Evolutionary conservation across 441 rosid genomes (phyloP).

Genomic region (Metrosideros polymorpha): DNA sequence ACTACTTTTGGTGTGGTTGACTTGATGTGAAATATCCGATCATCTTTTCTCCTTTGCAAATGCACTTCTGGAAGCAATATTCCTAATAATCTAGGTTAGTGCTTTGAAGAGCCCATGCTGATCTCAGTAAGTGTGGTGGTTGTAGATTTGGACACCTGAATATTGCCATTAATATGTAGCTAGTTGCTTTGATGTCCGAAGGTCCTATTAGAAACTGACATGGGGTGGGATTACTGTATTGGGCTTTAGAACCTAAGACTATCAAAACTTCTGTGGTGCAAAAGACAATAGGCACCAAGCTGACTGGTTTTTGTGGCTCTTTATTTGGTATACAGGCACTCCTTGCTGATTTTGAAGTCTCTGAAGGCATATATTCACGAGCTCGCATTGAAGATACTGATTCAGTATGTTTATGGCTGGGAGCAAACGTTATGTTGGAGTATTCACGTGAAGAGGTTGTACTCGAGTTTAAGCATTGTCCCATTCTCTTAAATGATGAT

Average conservation of each 20-base stretch:
- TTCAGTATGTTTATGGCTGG: constrained; percentile 93
- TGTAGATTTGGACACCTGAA: neutral
- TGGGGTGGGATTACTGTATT: neutral
- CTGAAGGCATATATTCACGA: constrained; percentile 55
- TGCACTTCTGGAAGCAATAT: neutral
- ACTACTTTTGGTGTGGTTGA: neutral
- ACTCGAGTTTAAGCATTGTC: neutral
- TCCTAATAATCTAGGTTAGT: neutral
- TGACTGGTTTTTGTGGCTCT: neutral
- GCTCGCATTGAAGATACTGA: constrained; percentile 53
- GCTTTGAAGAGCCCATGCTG: neutral
- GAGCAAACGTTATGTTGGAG: constrained; percentile 99
- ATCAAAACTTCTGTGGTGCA: neutral
- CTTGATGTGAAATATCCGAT: neutral
- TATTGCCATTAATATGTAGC: neutral
- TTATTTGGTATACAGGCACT: constrained; percentile 40
- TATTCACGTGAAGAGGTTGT: constrained; percentile 87
- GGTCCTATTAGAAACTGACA: neutral
- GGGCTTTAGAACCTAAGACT: neutral
- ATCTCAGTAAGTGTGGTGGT: neutral
- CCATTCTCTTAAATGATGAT: constrained; percentile 8
- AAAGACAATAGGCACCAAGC: neutral
- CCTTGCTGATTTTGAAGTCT: constrained; percentile 82
- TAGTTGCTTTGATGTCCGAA: neutral
- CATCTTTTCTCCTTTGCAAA: neutral